Conservation (phyloP, 306 rosid species). For the Medicago lupulina region DNA sequence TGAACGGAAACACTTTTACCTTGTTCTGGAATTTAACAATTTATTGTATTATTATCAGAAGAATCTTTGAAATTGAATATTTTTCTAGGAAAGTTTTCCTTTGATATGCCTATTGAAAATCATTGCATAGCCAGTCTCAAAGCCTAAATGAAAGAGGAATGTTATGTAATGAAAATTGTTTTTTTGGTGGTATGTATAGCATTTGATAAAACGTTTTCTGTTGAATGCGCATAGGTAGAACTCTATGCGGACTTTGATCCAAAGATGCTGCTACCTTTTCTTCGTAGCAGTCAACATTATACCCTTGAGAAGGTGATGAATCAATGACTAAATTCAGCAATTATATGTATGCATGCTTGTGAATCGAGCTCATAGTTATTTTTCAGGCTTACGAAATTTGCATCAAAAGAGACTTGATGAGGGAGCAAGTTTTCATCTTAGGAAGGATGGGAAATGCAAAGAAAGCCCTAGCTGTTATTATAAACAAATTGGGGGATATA, state of each 20-base stretch:
- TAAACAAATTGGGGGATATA: conserved; percentile 85
- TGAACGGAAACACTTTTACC: conserved; percentile 6
- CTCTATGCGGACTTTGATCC: conserved; percentile 95
- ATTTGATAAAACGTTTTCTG: conserved; percentile 26
- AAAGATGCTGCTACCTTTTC: conserved; percentile 92
- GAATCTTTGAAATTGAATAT: background rate
- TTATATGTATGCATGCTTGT: conserved; percentile 30
- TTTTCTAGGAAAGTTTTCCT: background rate
- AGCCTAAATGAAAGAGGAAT: background rate
- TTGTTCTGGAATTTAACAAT: background rate
- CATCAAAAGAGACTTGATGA: conserved; percentile 66
- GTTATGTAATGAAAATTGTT: background rate
- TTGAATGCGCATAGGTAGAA: conserved; percentile 69
- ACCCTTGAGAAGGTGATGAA: conserved; percentile 85
- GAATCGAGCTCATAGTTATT: conserved; percentile 39
- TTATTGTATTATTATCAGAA: background rate
- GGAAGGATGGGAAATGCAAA: conserved; percentile 98
- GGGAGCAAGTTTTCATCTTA: conserved; percentile 92
- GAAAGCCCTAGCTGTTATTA: conserved; percentile 85
- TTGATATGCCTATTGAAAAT: background rate
- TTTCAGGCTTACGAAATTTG: conserved; percentile 91
- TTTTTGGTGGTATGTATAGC: background rate
- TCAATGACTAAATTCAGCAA: conserved; percentile 36
- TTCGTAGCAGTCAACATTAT: conserved; percentile 95
- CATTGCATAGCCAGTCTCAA: background rate